Percentiles rank a stretch among this genome's conserved stretches.
These are phyloP conservation scores for Solanum aculeatissimum DNA, from an alignment of 305 asterid genomes.

Conservation along the genomic window DNA sequence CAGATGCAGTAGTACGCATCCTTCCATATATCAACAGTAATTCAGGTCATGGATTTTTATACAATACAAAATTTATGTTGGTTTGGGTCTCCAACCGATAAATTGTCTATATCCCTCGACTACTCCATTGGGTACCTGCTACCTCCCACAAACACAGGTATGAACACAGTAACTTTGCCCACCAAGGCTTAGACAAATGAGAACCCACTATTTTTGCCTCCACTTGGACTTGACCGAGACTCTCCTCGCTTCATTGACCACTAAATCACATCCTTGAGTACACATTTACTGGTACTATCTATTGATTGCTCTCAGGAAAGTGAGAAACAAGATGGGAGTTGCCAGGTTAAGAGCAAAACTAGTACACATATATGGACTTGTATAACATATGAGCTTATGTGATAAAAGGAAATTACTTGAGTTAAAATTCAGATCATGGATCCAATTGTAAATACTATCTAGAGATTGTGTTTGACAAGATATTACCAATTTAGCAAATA, in stretches of 20 bases:
- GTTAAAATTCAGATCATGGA: neutral
- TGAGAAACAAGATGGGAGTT: neutral
- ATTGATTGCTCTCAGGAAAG: neutral
- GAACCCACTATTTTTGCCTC: neutral
- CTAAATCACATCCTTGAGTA: neutral
- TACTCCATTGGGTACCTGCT: no score
- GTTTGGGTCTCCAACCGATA: no score
- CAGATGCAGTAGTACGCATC: neutral
- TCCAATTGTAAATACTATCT: neutral
- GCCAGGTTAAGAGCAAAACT: neutral
- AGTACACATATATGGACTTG: neutral
- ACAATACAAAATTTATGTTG: neutral
- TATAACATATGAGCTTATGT: neutral
- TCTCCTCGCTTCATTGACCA: neutral
- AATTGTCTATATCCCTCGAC: no score
- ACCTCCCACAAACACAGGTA: no score
- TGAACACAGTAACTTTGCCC: no score
- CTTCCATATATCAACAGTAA: neutral
- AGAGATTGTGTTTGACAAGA: neutral
- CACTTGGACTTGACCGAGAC: neutral
- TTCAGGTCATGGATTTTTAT: neutral
- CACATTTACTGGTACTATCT: neutral
- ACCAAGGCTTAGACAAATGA: no score
- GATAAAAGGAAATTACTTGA: neutral
- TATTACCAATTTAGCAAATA: neutral